Evolutionary conservation across 768 basidiomycete species (phyloP).

Genomic region (Fomitopsis serialis): DNA sequence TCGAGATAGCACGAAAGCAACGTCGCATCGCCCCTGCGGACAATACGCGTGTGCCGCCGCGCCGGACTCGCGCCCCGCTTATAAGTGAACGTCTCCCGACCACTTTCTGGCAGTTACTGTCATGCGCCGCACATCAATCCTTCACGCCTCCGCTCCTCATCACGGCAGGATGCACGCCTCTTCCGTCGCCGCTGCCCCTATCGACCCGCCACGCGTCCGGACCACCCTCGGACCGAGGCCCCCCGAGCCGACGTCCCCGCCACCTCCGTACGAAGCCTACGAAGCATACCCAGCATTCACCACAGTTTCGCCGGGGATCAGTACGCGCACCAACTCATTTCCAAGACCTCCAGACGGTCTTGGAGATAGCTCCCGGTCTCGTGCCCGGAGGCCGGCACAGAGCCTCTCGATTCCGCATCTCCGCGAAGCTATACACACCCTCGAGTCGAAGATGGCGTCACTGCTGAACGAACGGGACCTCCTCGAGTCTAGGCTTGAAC

Average conservation of each 20-base stretch:
- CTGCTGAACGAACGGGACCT: slow-evolving; percentile 60
- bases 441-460: slow-evolving; percentile 71
- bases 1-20: background rate
- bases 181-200: slow-evolving; percentile 10
- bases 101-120: slow-evolving; percentile 5
- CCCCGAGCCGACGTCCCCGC: slow-evolving; percentile 18
- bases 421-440: slow-evolving; percentile 62
- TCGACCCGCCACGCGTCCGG: slow-evolving; percentile 11
- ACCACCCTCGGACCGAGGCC: slow-evolving; percentile 14
- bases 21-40: background rate
- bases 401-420: slow-evolving; percentile 45
- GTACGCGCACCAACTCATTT: background rate
- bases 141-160: slow-evolving; percentile 8
- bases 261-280: slow-evolving; percentile 20
- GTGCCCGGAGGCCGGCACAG: slow-evolving; percentile 12
- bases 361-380: slow-evolving; percentile 5
- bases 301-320: slow-evolving; percentile 6
- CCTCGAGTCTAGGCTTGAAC: slow-evolving; percentile 67
- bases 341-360: slow-evolving; percentile 2
- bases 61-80: slow-evolving; percentile 1
- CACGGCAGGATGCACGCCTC: slow-evolving; percentile 10
- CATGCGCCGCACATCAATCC: slow-evolving; percentile 15
- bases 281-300: slow-evolving; percentile 9
- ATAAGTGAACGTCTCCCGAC: slow-evolving; percentile 3
- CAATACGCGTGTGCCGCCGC: slow-evolving; percentile 1